Evolutionary conservation across 108 stramenopile species (phyloP), one percentile per base, ranked within the genome.

Genomic region (Cafeteria roenbergensis): DNA sequence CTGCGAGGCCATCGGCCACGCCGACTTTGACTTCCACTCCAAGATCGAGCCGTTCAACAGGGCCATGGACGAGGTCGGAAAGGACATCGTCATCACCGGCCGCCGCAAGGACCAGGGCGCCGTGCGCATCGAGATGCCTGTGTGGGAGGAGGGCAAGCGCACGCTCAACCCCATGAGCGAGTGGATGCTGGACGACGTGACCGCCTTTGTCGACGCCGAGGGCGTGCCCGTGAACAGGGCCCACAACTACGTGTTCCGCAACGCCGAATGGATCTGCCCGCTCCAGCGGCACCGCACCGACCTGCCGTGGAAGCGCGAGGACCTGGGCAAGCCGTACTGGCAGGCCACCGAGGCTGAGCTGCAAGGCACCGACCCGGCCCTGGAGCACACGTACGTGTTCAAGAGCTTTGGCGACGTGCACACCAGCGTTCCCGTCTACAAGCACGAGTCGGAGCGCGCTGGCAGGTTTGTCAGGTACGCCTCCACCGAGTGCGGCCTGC

Each of bases 1-100:
- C 68, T 71, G 76, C 25, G 71, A 66, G 51, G 76, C 74, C 73
- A 75, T 71, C 51, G 75, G 74, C 74, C 67, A 70, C 68, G 71
- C 66, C 58, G 76, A 77, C 71, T 75, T 77, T 37, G 76, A 77
- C 61, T 29, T 66, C 38, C 72, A 68, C 62, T 77, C 73, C 73
- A 77, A 77, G 59, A 74, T 77, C 29, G 76, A 77, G 71, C 76
- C 76, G 0, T 71, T 77, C 27, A 70, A 75, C 69, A 65, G 76
- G 0, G 76, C 74, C 24, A 71, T 77, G 21, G 60, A 67, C 65
- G 76, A 77, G 58, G 48, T 57, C 4, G 76, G 71, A 30, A 75
- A 66, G 26, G 76, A 75, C 67, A 57, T 58, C 34, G 72, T 73
- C 73, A 75, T 77, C 73, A 77, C 74, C 71, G 76, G 76, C 29